A percentile compares a stretch with the other conserved stretches of the same genome.
These are phyloP conservation scores for Glomus cerebriforme DNA, from an alignment of 192 early-diverging fungal species.

Conservation along the genomic window DNA sequence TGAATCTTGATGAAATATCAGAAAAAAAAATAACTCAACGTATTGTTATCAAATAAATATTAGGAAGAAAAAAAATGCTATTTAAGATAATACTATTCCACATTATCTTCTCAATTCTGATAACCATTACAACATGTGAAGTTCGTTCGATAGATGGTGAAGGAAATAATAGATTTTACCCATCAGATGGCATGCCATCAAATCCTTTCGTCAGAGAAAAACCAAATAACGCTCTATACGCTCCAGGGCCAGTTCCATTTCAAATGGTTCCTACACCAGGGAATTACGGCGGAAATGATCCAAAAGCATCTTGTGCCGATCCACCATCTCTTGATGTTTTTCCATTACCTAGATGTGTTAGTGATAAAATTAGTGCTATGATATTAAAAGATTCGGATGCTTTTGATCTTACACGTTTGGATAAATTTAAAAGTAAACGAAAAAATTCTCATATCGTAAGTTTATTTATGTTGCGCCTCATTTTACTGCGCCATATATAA, in stretches of 20 bases:
- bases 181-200: neutral
- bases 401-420: neutral
- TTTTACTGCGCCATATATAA: neutral
- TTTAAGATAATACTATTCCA: neutral
- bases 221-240: no score
- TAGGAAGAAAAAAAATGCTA: neutral
- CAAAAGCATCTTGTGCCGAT: neutral
- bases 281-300: neutral
- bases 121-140: neutral
- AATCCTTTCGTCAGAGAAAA: neutral
- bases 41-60: no score
- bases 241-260: neutral
- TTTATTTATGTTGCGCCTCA: neutral
- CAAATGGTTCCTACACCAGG: neutral
- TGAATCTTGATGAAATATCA: no score
- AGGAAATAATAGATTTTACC: neutral
- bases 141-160: neutral
- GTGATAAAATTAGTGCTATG: neutral
- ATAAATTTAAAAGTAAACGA: neutral
- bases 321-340: neutral
- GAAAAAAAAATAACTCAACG: no score
- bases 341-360: constrained; percentile 16
- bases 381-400: neutral
- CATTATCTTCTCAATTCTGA: neutral
- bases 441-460: constrained; percentile 22